Evolutionary conservation across 73 alveolate genomes (phyloP).

Genomic region (Paramecium primaurelia): DNA sequence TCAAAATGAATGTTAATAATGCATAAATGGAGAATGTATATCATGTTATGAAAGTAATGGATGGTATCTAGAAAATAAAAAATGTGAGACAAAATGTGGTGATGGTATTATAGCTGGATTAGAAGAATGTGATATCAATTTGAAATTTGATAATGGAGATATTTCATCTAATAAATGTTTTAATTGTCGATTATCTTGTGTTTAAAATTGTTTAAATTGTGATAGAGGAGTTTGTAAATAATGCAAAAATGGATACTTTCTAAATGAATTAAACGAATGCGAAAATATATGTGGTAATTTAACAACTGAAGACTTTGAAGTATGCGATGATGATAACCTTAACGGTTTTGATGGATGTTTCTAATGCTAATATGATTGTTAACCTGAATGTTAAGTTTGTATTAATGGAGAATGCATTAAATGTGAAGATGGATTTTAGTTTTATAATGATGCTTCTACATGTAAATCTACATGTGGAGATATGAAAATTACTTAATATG

Average conservation of each 20-base stretch:
- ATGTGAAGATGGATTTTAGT: neutral
- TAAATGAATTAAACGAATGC: neutral
- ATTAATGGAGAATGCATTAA: slow-evolving; percentile 28
- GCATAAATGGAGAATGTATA: neutral
- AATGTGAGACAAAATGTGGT: slow-evolving; percentile 46
- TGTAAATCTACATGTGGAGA: slow-evolving; percentile 1
- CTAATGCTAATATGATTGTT: slow-evolving; percentile 62
- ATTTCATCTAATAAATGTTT: slow-evolving; percentile 59
- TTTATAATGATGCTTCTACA: neutral
- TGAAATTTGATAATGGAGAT: slow-evolving; percentile 42
- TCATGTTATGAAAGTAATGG: neutral
- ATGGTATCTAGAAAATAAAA: neutral
- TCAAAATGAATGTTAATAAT: neutral
- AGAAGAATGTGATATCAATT: slow-evolving; percentile 59
- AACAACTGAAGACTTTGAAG: neutral
- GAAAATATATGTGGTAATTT: slow-evolving; percentile 52
- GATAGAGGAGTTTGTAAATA: neutral
- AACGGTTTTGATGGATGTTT: slow-evolving; percentile 71
- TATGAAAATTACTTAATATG: neutral
- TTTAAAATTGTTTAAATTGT: slow-evolving; percentile 61
- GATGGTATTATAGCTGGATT: slow-evolving; percentile 55
- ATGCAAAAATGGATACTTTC: neutral
- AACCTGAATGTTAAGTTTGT: slow-evolving; percentile 64
- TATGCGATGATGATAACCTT: slow-evolving; percentile 75
- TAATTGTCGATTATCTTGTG: slow-evolving; percentile 32